Conservation (phyloP, 129 eudicot species). For the Silybum marianum region DNA sequence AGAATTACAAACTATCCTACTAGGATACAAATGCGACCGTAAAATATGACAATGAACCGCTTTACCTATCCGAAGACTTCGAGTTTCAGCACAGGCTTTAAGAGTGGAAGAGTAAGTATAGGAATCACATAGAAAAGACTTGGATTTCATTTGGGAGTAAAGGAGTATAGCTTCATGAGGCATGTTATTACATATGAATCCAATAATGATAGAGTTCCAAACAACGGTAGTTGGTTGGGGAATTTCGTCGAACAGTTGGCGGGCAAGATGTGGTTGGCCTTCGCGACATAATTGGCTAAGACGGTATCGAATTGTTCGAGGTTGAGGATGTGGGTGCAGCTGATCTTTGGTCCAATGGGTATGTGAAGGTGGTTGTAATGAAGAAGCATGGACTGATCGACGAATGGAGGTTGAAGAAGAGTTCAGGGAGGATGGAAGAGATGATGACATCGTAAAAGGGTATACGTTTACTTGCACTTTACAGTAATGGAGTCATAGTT, state of each 20-base stretch:
- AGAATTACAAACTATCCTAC: slow-evolving; percentile 80
- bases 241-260: slow-evolving; percentile 88
- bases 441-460: slow-evolving; percentile 40
- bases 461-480: neutral
- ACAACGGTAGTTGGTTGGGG: slow-evolving; percentile 86
- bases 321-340: slow-evolving; percentile 26
- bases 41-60: slow-evolving; percentile 79
- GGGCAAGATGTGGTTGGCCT: slow-evolving; percentile 72
- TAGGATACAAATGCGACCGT: slow-evolving; percentile 47
- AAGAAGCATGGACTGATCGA: slow-evolving; percentile 24
- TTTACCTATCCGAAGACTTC: slow-evolving; percentile 56
- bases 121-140: slow-evolving; percentile 43
- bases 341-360: slow-evolving; percentile 28
- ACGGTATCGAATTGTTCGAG: slow-evolving; percentile 62
- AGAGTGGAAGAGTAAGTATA: slow-evolving; percentile 79
- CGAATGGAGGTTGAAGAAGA: slow-evolving; percentile 14
- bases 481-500: neutral
- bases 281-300: slow-evolving; percentile 71
- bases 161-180: slow-evolving; percentile 64
- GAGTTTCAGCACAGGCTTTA: slow-evolving; percentile 77
- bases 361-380: slow-evolving; percentile 26
- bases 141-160: slow-evolving; percentile 51
- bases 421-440: slow-evolving; percentile 20
- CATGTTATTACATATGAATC: slow-evolving; percentile 75
- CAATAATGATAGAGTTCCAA: slow-evolving; percentile 91